phyloP scores from a whole-genome alignment of 176 grass and related monocot species.

The Triticum monococcum region DNA sequence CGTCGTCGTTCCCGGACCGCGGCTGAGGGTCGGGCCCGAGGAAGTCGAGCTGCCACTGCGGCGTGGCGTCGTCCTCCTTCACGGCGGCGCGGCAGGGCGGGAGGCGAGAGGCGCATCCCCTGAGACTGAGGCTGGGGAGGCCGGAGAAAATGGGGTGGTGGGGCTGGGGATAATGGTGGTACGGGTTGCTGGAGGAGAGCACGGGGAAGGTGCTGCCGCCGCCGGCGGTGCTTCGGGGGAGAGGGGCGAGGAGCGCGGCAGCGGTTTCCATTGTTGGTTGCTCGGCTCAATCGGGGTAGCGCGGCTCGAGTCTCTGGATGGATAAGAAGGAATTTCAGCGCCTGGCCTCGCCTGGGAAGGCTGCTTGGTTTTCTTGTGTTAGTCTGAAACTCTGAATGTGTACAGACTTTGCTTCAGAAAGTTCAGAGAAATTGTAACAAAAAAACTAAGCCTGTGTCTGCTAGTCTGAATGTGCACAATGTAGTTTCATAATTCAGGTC shows the following conservation, averaged over 20 bases:
- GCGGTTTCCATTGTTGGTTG: slow-evolving; percentile 18
- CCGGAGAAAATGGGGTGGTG: not conserved
- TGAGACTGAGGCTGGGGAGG: not conserved
- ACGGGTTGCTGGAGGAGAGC: not conserved
- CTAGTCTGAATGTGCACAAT: too few species aligned
- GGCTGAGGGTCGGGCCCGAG: not conserved
- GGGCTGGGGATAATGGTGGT: not conserved
- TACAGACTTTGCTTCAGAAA: too few species aligned
- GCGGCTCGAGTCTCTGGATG: not conserved
- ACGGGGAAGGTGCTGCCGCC: not conserved
- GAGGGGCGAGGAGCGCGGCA: slow-evolving; percentile 11
- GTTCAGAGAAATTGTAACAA: too few species aligned
- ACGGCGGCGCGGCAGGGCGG: not conserved
- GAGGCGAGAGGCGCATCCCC: not conserved
- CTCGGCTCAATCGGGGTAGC: not conserved
- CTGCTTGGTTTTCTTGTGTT: too few species aligned
- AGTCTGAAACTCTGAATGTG: too few species aligned
- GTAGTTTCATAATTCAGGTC: too few species aligned
- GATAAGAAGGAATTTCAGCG: not conserved
- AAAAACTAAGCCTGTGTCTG: too few species aligned
- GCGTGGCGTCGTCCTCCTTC: slow-evolving; percentile 9
- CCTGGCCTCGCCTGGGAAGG: too few species aligned
- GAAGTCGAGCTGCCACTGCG: slow-evolving; percentile 55
- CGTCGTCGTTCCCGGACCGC: slow-evolving; percentile 3
- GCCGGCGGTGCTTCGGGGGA: slow-evolving; percentile 13